These are phyloP conservation scores for Apostasia ramifera DNA, from an alignment of 106 monocot species.

Conservation along the genomic window DNA sequence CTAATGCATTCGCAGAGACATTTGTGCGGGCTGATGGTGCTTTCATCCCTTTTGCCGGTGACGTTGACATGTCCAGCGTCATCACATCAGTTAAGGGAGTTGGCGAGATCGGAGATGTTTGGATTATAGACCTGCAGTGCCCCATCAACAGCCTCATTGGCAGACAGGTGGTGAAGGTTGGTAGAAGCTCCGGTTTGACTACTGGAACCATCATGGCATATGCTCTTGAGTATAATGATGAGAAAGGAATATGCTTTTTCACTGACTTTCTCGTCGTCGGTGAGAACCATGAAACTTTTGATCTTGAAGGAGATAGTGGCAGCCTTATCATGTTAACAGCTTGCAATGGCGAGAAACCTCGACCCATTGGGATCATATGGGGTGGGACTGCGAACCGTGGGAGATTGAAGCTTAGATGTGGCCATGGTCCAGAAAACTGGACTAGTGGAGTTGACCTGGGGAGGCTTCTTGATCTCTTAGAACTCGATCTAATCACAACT, in stretches of 20 bases:
- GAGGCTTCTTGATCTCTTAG: conserved; percentile 85
- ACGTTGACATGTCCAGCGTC: conserved; percentile 72
- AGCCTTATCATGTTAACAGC: conserved; percentile 81
- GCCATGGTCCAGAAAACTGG: conserved; percentile 88
- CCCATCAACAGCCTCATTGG: conserved; percentile 77
- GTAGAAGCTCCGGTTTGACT: conserved; percentile 84
- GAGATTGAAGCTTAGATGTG: conserved; percentile 71
- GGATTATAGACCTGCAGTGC: conserved; percentile 73
- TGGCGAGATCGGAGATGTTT: conserved; percentile 78
- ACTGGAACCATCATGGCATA: conserved; percentile 82
- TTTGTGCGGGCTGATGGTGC: conserved; percentile 98
- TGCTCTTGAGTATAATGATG: conserved; percentile 90
- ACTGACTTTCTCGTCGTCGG: conserved; percentile 94
- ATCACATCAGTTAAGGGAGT: conserved; percentile 74
- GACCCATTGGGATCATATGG: conserved; percentile 89
- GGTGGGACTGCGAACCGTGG: conserved; percentile 92
- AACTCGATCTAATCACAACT: conserved; percentile 88
- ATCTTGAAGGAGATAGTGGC: conserved; percentile 95
- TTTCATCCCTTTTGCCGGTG: conserved; percentile 86
- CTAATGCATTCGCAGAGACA: conserved; percentile 63
- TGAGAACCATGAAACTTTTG: conserved; percentile 88
- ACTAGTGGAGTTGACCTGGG: conserved; percentile 96
- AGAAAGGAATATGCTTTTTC: conserved; percentile 90
- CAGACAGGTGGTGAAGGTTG: conserved; percentile 80
- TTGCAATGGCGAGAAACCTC: conserved; percentile 51